Conservation (phyloP, 208 protist species). For the Leishmania braziliensis region DNA sequence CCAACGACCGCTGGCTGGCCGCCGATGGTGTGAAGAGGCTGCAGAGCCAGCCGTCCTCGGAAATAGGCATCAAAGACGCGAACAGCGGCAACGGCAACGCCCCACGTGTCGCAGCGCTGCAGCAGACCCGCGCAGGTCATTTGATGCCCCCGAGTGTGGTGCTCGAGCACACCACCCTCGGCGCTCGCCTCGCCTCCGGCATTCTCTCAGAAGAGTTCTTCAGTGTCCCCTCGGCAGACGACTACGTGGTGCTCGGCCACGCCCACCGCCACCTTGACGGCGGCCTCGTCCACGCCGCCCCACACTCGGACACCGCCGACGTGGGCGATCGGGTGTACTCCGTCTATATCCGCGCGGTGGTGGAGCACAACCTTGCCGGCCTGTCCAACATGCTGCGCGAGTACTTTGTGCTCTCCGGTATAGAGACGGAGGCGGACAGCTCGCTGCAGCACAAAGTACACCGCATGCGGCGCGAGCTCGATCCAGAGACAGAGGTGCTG, state of each 20-base stretch:
- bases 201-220: slow-evolving; percentile 76
- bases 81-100: not conserved
- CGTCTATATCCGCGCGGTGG: slow-evolving; percentile 68
- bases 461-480: slow-evolving; percentile 79
- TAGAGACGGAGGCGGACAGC: slow-evolving; percentile 65
- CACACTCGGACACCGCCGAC: slow-evolving; percentile 44
- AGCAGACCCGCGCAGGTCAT: slow-evolving; percentile 1
- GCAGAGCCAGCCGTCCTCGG: not conserved
- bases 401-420: slow-evolving; percentile 75
- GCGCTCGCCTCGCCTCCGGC: slow-evolving; percentile 55
- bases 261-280: slow-evolving; percentile 58
- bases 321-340: slow-evolving; percentile 75
- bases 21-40: slow-evolving; percentile 1
- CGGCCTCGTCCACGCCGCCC: slow-evolving; percentile 48
- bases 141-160: slow-evolving; percentile 31
- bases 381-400: slow-evolving; percentile 77
- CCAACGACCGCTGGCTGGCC: slow-evolving; percentile 53
- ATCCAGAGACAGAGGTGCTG: slow-evolving; percentile 66
- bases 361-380: slow-evolving; percentile 57
- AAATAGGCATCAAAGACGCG: not conserved
- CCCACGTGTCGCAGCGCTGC: not conserved
- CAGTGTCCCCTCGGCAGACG: slow-evolving; percentile 41
- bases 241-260: slow-evolving; percentile 76
- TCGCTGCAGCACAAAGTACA: slow-evolving; percentile 89
- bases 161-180: slow-evolving; percentile 65